Conservation (phyloP, 805 yeast genomes). For the Saccharomycodes ludwigii region DNA sequence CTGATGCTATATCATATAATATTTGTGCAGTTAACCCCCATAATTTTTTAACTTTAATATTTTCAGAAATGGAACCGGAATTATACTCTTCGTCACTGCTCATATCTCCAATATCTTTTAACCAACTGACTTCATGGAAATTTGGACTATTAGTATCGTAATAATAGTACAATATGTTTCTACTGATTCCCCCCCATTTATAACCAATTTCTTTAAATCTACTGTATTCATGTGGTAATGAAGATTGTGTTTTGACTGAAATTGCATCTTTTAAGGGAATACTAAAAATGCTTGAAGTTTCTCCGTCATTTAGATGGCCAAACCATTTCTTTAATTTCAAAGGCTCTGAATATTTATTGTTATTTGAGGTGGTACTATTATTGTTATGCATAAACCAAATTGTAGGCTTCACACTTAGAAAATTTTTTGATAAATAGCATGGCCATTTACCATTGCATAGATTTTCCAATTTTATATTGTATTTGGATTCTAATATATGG, state of each 20-base stretch:
- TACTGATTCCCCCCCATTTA: constrained; percentile 63
- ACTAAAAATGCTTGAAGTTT: constrained; percentile 56
- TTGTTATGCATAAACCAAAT: constrained; percentile 43
- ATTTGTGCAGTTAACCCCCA: constrained; percentile 82
- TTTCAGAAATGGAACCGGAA: too few species aligned
- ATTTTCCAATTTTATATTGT: constrained; percentile 48
- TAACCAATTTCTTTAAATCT: constrained; percentile 23
- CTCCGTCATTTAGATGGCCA: constrained; percentile 60
- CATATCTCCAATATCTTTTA: constrained; percentile 45
- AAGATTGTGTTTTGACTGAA: too few species aligned
- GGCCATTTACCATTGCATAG: constrained; percentile 52
- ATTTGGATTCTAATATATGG: constrained; percentile 27
- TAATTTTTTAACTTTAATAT: constrained; percentile 47
- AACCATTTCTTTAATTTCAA: constrained; percentile 19
- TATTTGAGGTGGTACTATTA: constrained; percentile 13
- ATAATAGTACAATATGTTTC: constrained; percentile 51
- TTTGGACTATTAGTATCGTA: constrained; percentile 41
- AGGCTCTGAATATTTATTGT: constrained; percentile 18
- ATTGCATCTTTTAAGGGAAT: constrained; percentile 55
- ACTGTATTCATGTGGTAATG: constrained; percentile 26
- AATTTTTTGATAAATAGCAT: constrained; percentile 68
- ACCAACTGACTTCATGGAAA: constrained; percentile 59
- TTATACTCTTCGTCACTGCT: constrained; percentile 42
- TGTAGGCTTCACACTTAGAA: constrained; percentile 75
- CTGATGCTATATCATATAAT: constrained; percentile 53